Base-by-base conservation (phyloP, 176 grass and related monocot species). In the Panicum miliaceum region DNA sequence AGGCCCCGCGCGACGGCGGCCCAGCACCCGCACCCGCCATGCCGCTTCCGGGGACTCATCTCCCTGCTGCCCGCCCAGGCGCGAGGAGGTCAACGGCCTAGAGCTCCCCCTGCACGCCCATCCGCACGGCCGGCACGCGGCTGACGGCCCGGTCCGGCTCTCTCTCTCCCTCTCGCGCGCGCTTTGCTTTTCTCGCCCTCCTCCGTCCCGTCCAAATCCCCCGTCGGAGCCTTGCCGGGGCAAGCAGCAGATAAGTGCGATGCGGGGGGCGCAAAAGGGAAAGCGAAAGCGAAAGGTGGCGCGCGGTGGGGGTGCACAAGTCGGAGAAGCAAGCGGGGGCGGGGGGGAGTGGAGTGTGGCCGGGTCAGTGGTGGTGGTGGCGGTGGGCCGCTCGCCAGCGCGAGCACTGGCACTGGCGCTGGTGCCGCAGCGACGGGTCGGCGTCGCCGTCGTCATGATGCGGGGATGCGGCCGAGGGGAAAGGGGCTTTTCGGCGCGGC, bases 11-110 rank as follows among this genome's bases (percentile, higher is more conserved):
- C 27, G 37, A 98, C 68, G 16, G 84, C 96, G 73, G 93, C 87
- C 96, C 93, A 98, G 91, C 96, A 98, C 13, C 91, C 93, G 75
- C 96, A 92, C 2, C 90, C 56, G 66, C 67, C 56, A 75, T 81
- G 18, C 34, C 53, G 65, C 8, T 54, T 35, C 35, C 45, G 50
- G 45, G 83, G 12, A 87, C 42, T 78, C 77, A 78, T 87, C 87
- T 40, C 41, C 36, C 8, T 14, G 51, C 46, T 22, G 58, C 52
- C 20, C 53, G 58, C 43, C 35, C n/a, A 35, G 79, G 18, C 53
- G 71, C 53, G 71, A 56, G 12, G 76, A 20, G 42, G 79, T 56
- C 47, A 56, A 86, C 65, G 79, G 38, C 65, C 23, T 58, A 71
- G 51, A 70, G 35, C 63, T 53, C 46, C 63, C 26, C 25, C 52